Conservation (phyloP, 345 rosid species). For the Arabis alpina region DNA sequence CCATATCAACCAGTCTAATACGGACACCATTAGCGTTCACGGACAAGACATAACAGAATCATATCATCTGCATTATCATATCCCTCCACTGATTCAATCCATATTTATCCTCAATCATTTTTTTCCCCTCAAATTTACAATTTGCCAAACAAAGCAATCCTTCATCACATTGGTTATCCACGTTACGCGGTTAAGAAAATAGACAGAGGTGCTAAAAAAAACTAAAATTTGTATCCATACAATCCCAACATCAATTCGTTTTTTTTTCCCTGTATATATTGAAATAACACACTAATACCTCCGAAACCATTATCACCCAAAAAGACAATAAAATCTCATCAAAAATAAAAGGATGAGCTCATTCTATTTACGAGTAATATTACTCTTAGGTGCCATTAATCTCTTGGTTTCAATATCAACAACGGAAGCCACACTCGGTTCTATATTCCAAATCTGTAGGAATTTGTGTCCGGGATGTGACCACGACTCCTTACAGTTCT, state of each 20-base stretch:
- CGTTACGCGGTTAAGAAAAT: slow-evolving; percentile 30
- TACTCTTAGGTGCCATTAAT: slow-evolving; percentile 40
- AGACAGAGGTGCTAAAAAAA: slow-evolving; percentile 29
- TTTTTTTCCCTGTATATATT: slow-evolving; percentile 12
- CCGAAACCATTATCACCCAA: slow-evolving; percentile 33
- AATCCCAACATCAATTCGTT: slow-evolving; percentile 9
- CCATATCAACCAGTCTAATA: slow-evolving; percentile 12
- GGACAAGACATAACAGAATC: slow-evolving; percentile 21
- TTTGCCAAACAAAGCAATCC: slow-evolving; percentile 11
- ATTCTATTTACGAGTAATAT: slow-evolving; percentile 35
- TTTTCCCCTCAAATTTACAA: slow-evolving; percentile 3
- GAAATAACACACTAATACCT: slow-evolving; percentile 29
- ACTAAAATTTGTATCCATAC: slow-evolving; percentile 31
- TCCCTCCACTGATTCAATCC: slow-evolving; percentile 14
- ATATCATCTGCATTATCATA: too few species aligned
- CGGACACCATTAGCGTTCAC: slow-evolving; percentile 24
- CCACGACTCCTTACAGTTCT: slow-evolving; percentile 71
- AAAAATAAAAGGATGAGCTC: slow-evolving; percentile 45
- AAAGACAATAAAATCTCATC: slow-evolving; percentile 25
- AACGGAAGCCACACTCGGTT: slow-evolving; percentile 23
- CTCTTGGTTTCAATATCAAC: slow-evolving; percentile 33
- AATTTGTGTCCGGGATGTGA: slow-evolving; percentile 71
- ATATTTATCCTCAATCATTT: slow-evolving; percentile 13
- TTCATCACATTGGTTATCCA: slow-evolving; percentile 23
- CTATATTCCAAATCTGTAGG: slow-evolving; percentile 55